Percentiles rank a stretch among this genome's conserved stretches.
Conservation (phyloP, 2,329 filamentous ascomycete species). For the Phymatotrichopsis omnivora region DNA sequence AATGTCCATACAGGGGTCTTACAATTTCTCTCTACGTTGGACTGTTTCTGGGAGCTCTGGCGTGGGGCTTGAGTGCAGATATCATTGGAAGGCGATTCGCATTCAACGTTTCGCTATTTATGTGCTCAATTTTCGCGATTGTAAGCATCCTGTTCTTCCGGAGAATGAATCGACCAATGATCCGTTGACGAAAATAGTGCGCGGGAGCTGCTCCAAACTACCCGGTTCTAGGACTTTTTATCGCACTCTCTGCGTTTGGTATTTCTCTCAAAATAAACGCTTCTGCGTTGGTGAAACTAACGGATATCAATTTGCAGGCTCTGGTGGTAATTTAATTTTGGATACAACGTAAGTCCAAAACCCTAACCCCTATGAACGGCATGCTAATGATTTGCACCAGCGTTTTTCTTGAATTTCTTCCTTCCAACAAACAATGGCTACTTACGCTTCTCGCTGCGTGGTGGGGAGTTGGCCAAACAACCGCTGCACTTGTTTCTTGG, state of each 20-base stretch:
- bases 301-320: no score
- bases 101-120: conserved; percentile 66
- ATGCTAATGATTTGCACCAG: conserved; percentile 47
- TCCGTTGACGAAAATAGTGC: no score
- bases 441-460: conserved; percentile 49
- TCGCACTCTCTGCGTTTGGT: conserved; percentile 61
- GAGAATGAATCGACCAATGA: no score
- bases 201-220: conserved; percentile 61
- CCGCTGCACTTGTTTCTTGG: conserved; percentile 38
- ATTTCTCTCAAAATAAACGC: no score
- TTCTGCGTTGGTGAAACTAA: no score
- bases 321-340: no score
- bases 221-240: conserved; percentile 55
- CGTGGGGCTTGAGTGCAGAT: conserved; percentile 71
- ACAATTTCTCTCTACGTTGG: conserved; percentile 11
- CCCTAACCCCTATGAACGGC: no score
- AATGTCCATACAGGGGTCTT: background rate
- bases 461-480: conserved; percentile 49
- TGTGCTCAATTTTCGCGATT: conserved; percentile 64
- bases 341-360: no score
- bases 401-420: conserved; percentile 50
- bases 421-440: conserved; percentile 48
- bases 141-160: no score
- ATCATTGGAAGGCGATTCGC: conserved; percentile 66
- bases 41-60: conserved; percentile 26